phyloP scores from a whole-genome alignment of 441 rosid species.

The Pelargonium citronellum region DNA sequence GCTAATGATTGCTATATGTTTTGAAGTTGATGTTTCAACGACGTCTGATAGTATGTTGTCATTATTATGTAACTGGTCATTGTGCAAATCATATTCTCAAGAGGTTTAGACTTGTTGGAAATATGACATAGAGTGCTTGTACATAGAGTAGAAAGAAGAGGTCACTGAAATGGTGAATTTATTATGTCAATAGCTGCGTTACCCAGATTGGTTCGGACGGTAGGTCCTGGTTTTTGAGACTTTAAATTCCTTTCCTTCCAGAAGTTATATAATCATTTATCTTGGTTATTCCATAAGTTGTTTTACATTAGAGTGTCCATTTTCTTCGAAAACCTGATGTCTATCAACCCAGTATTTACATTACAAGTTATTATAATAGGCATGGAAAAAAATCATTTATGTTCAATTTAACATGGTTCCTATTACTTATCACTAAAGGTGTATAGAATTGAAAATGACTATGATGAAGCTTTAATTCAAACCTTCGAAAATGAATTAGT shows the following conservation, averaged over 20 bases:
- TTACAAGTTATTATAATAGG: background rate
- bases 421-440: constrained; percentile 2
- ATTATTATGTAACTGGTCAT: background rate
- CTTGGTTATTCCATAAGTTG: background rate
- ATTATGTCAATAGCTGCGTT: background rate
- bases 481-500: background rate
- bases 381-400: background rate
- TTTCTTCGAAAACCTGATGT: background rate
- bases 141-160: background rate
- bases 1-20: background rate
- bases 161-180: background rate
- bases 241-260: background rate
- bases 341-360: background rate
- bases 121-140: background rate
- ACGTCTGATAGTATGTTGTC: background rate
- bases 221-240: background rate
- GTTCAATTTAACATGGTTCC: background rate
- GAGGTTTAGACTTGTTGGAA: constrained; percentile 4
- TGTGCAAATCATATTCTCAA: background rate
- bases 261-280: background rate
- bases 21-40: background rate
- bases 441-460: background rate
- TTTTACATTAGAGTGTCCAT: background rate
- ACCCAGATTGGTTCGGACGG: background rate
- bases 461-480: background rate